Evolutionary conservation across 352 stramenopile species (phyloP), one percentile per base, ranked within the genome.

Genomic region (Phytopythium mirpurense): DNA sequence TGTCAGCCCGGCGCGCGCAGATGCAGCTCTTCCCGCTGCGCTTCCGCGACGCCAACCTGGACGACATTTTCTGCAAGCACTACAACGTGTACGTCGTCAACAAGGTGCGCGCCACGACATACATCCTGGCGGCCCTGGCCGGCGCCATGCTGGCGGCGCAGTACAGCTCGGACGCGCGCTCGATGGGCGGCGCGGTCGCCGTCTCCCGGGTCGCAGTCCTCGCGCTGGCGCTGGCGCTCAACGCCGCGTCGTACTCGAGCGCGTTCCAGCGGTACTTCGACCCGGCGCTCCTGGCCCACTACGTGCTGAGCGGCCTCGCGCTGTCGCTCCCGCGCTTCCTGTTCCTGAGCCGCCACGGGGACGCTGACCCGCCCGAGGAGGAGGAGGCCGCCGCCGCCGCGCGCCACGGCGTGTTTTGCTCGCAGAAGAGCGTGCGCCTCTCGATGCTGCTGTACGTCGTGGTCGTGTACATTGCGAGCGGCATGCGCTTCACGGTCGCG

Each of bases 51-150:
- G 35, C 42, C 8, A 72, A 60, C 34, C 63, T 86, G 27, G 78
- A 88, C 66, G 78, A 90, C 35, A 68, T 78, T 35, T 90, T 90
- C 43, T 75, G 67, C 57, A 83, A 84, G 49, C 78, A 90, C 59
- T 90, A 81, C 65, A 85, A 80, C 31, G 52, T 85, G 19, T 90
- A 90, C 54, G 78, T 90, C 42, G 60, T 76, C 47, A 70, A 69
- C 31, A 90, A 90, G 64, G 72, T 90, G 51, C 72, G 72, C 26
- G 47, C 73, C 8, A 68, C 76, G 3, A 78, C 70, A 36, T 60
- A 68, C 32, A 75, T 90, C 29, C 51, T 85, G 44, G 62, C 75
- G 18, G 43, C 64, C 37, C 49, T 87, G n/a, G 74, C 85, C 49
- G 51, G 57, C 6, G 53, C 65, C 5, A 61, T 90, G 61, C 51